A percentile compares a stretch with the other conserved stretches of the same genome.
Evolutionary conservation across 768 basidiomycete genomes (phyloP).

Genomic region (Boletellus ananas): DNA sequence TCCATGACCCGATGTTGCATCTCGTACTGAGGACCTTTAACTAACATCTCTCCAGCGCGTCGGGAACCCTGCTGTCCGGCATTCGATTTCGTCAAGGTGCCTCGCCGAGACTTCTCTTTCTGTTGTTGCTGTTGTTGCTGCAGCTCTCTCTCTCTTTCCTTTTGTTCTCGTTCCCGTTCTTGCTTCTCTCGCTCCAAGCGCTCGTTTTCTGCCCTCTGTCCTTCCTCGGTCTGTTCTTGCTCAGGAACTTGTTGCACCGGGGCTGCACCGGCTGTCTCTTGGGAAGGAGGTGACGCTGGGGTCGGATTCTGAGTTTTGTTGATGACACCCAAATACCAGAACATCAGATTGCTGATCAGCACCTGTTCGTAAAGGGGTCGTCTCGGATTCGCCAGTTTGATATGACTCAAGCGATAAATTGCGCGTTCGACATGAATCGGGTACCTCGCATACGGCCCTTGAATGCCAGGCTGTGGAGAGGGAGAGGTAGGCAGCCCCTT

Average conservation of each 20-base stretch:
- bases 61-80: slow-evolving; percentile 45
- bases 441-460: slow-evolving; percentile 67
- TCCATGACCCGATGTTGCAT: slow-evolving; percentile 93
- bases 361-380: slow-evolving; percentile 97
- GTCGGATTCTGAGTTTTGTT: slow-evolving; percentile 74
- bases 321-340: slow-evolving; percentile 98
- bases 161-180: slow-evolving; percentile 52
- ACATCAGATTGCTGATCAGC: slow-evolving; percentile 90
- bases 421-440: slow-evolving; percentile 99
- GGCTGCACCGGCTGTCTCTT: slow-evolving; percentile 18
- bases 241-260: slow-evolving; percentile 32
- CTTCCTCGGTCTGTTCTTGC: slow-evolving; percentile 37
- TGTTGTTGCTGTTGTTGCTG: slow-evolving; percentile 37
- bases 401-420: slow-evolving; percentile 95
- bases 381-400: slow-evolving; percentile 96
- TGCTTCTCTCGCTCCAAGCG: slow-evolving; percentile 52
- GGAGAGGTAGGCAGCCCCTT: slow-evolving; percentile 60
- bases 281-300: slow-evolving; percentile 33
- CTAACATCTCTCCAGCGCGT: slow-evolving; percentile 79
- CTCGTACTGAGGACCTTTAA: slow-evolving; percentile 89
- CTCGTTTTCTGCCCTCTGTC: slow-evolving; percentile 40
- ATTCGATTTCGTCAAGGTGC: slow-evolving; percentile 66
- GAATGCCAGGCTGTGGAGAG: slow-evolving; percentile 46
- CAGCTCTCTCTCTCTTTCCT: slow-evolving; percentile 27
- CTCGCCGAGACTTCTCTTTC: slow-evolving; percentile 38